A percentile compares a stretch with the other conserved stretches of the same genome.
Conservation (phyloP, 2,329 filamentous ascomycete species). For the Curvularia spicifera region DNA sequence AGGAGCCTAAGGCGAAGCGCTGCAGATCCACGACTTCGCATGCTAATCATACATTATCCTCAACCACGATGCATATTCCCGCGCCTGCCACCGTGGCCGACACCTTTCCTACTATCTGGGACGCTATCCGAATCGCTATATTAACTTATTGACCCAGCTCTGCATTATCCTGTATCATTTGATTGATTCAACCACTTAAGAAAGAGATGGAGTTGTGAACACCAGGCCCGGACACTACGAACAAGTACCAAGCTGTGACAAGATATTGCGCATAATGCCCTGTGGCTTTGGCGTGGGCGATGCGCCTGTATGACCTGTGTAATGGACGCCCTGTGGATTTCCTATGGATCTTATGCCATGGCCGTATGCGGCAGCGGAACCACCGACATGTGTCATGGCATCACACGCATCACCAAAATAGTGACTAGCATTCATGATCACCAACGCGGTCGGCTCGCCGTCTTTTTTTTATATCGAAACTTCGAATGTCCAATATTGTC, state of each 20-base stretch:
- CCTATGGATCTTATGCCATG: background rate
- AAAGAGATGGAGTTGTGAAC: constrained; percentile 13
- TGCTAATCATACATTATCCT: constrained; percentile 6
- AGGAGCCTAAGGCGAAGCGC: background rate
- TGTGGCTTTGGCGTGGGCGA: background rate
- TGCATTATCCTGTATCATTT: background rate
- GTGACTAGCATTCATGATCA: background rate
- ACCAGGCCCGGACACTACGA: background rate
- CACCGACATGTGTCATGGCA: background rate
- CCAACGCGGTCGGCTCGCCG: background rate
- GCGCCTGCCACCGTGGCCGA: background rate
- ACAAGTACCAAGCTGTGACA: constrained; percentile 5
- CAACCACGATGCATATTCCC: constrained; percentile 5
- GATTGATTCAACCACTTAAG: background rate
- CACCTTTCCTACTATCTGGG: background rate
- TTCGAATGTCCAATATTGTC: background rate
- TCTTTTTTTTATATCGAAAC: background rate
- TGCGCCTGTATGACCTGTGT: constrained; percentile 1
- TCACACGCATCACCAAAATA: background rate
- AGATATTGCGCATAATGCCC: background rate
- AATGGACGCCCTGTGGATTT: background rate
- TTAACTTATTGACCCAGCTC: background rate
- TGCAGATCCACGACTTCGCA: constrained; percentile 9
- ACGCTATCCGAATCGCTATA: background rate
- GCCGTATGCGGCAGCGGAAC: background rate